These are phyloP conservation scores for Calonectria hawksworthii DNA, from an alignment of 2,329 filamentous ascomycete species.

Conservation along the genomic window DNA sequence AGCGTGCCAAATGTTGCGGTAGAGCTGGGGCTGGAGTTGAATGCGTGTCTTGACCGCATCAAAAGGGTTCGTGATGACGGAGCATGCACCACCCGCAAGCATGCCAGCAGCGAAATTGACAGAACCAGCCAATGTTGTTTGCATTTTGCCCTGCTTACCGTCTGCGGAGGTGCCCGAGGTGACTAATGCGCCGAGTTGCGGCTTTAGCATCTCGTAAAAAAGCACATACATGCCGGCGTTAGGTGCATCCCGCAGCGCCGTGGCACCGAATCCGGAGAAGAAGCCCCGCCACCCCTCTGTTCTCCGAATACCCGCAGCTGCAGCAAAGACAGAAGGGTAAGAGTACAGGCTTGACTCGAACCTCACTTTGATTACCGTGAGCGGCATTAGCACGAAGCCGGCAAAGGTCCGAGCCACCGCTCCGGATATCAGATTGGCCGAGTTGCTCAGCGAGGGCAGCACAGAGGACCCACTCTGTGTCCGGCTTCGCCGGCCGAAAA, in stretches of 20 bases:
- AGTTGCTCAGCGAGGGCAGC: conserved; percentile 85
- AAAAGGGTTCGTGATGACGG: conserved; percentile 93
- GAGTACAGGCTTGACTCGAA: conserved; percentile 91
- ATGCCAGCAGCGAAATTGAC: conserved; percentile 91
- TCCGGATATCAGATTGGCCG: conserved; percentile 87
- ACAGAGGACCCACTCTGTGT: conserved; percentile 70
- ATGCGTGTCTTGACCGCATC: conserved; percentile 96
- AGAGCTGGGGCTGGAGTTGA: conserved; percentile 87
- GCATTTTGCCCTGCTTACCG: conserved; percentile 43
- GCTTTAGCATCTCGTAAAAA: conserved; percentile 90
- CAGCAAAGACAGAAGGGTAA: conserved; percentile 82
- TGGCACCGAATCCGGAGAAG: conserved; percentile 94
- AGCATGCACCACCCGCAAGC: conserved; percentile 85
- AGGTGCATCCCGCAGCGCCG: conserved; percentile 92
- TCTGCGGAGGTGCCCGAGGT: conserved; percentile 31
- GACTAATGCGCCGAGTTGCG: conserved; percentile 59
- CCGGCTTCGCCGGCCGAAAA: conserved; percentile 41
- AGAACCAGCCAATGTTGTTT: conserved; percentile 60
- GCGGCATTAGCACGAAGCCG: conserved; percentile 93
- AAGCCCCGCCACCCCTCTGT: conserved; percentile 85
- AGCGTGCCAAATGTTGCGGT: conserved; percentile 86
- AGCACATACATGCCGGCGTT: conserved; percentile 96
- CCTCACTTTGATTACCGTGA: conserved; percentile 96
- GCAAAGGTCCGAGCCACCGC: conserved; percentile 87
- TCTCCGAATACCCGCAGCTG: conserved; percentile 80